Conservation (phyloP, 495 filamentous ascomycete species). For the Aspergillus affinis region DNA sequence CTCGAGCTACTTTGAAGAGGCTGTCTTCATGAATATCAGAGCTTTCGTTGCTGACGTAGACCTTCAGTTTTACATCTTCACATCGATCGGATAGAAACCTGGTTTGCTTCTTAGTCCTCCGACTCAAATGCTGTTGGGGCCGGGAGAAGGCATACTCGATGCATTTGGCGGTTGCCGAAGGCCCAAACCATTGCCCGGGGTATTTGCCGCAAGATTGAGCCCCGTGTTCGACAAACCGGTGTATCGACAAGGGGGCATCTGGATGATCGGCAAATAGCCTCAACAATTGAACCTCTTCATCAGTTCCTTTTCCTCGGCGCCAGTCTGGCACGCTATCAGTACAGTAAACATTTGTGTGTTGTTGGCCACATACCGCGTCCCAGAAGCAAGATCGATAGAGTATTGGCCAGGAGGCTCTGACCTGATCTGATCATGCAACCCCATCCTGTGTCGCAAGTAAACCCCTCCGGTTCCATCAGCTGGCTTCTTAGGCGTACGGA, state of each 20-base stretch:
- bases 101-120: conserved; percentile 24
- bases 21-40: conserved; percentile 90
- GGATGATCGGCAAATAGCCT: conserved; percentile 86
- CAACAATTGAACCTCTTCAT: conserved; percentile 71
- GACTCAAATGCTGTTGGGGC: too few relatives aligned
- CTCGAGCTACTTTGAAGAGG: conserved; percentile 71
- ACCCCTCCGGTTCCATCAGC: conserved; percentile 75
- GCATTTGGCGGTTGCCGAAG: conserved; percentile 94
- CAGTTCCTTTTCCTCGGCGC: conserved; percentile 59
- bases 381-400: conserved; percentile 65
- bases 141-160: conserved; percentile 69
- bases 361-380: conserved; percentile 65
- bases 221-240: conserved; percentile 88
- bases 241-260: conserved; percentile 88
- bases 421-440: conserved; percentile 99
- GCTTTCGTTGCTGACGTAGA: conserved; percentile 88
- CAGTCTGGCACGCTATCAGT: conserved; percentile 61
- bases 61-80: conserved; percentile 57
- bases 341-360: neutral
- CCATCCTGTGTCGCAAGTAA: conserved; percentile 94
- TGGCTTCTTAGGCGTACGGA: conserved; percentile 80
- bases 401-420: conserved; percentile 88
- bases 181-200: conserved; percentile 98
- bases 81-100: conserved; percentile 71
- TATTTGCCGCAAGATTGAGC: conserved; percentile 87